Evolutionary conservation across 768 basidiomycete species (phyloP), one percentile per base, ranked within the genome.

Genomic region (Boletales sp.): DNA sequence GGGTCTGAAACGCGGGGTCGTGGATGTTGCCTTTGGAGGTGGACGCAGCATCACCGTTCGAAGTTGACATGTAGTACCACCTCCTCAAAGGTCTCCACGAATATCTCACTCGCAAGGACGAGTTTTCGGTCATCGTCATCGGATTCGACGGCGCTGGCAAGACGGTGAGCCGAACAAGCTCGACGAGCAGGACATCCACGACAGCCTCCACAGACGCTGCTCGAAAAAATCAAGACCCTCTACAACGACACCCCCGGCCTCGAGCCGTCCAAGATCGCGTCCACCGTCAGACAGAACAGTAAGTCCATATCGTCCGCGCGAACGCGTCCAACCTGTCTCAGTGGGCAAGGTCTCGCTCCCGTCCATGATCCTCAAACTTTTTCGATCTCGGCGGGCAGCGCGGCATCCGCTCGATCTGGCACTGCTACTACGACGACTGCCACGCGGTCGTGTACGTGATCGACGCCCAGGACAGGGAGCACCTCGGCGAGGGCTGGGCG

Each of bases 271-370:
- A 97, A 93, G 72, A 97, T 99, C 58, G 91, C 80, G 0, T 95
- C 97, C 2, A 99, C 97, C 0, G 89, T 99, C 4, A 97, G 97
- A 0, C 95, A 98, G 71, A 98, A 98, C 69, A 95, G 95, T 95
- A 55, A 57, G 89, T 73, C 21, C 19, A 15, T 21, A 38, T 8
- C 8, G 6, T 14, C 18, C 35, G n/a, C 12, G 3, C 10, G 9
- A 27, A 27, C 24, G 17, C 4, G 32, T 27, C 39, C 32, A 32
- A 5, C 24, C 24, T 21, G 32, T 18, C 8, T 14, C 60, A 97
- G 95, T 89, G 68, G 97, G 95, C 35, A 91, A 90, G 65, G 94
- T 98, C 51, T 85, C 84, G 0, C 78, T 99, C 5, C 92, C 97
- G 0, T 95, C 94, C 0, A 94, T 93, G 0, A 87, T 95, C 27